Evolutionary conservation across 2,329 filamentous ascomycete species (phyloP).

Genomic region (Sporothrix euskadiensis): DNA sequence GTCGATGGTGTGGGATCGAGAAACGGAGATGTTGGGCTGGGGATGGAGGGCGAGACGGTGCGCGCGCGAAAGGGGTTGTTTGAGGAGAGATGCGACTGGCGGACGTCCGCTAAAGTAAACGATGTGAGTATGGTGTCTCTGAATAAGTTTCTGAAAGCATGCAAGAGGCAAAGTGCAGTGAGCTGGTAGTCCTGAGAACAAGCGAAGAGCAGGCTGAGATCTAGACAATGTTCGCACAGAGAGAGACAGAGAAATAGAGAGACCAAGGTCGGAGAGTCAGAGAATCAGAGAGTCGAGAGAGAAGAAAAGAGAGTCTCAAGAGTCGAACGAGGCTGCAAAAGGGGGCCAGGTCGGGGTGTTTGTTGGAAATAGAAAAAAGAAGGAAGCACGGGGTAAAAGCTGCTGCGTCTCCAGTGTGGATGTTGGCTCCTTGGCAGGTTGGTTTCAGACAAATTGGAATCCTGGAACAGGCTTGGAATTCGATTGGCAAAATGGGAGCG

Average conservation of each 20-base stretch:
- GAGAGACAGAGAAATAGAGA: slow-evolving; percentile 4
- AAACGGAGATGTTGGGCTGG: slow-evolving; percentile 28
- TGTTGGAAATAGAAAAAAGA: slow-evolving; percentile 22
- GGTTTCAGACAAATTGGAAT: slow-evolving; percentile 28
- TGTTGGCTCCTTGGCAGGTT: slow-evolving; percentile 22
- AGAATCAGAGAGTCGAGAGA: background rate
- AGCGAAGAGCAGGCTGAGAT: background rate
- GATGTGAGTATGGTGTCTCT: slow-evolving; percentile 24
- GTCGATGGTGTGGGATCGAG: slow-evolving; percentile 20
- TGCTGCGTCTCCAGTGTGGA: slow-evolving; percentile 21
- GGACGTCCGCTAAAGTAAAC: slow-evolving; percentile 33
- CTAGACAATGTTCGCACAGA: background rate
- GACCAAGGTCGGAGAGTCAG: background rate
- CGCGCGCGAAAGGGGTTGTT: slow-evolving; percentile 30
- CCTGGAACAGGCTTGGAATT: slow-evolving; percentile 16
- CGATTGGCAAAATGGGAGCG: slow-evolving; percentile 6
- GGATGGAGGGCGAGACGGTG: slow-evolving; percentile 23
- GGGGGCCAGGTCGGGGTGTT: slow-evolving; percentile 9
- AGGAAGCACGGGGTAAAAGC: background rate
- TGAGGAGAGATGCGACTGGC: slow-evolving; percentile 24
- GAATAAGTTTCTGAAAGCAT: too few species aligned
- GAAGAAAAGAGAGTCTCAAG: slow-evolving; percentile 27
- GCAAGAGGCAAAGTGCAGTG: slow-evolving; percentile 32
- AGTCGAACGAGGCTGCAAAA: slow-evolving; percentile 26
- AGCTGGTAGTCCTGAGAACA: slow-evolving; percentile 16